Evolutionary conservation across 108 stramenopile genomes (phyloP), one percentile per base, ranked within the genome.

Genomic region (Cylindrotheca closterium): DNA sequence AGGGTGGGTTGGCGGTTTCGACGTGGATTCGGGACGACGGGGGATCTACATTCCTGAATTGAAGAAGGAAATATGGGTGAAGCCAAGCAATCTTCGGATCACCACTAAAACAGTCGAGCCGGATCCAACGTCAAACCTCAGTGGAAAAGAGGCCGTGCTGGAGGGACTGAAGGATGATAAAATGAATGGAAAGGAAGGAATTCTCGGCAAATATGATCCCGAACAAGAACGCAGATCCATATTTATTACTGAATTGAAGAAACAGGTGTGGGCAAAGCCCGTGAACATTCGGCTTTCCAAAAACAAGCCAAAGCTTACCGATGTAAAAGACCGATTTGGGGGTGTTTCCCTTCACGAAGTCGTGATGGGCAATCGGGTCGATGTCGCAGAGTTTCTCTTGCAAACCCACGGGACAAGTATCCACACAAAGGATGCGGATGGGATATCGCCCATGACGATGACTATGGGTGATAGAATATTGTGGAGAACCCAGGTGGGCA

Each of bases 381-480:
- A 79, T 51, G 74, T 71, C 8, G 79, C 74, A n/a, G 31, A 67
- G 28, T 75, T 79, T 57, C 50, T 79, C 21, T 55, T 71, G 18
- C 49, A 65, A 23, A 42, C 7, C 7, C 37, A 42, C 15, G 15
- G 15, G 15, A 42, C 37, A 42, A 10, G 10, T 15, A 42, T 42
- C 15, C 67, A 66, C 22, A 48, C 53, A 18, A 17, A 47, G 17
- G 59, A 52, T 19, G 54, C 29, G 1, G 55, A 74, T 37, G 58
- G 70, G 47, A 60, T 63, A 2, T 51, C 50, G 15, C 37, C 37
- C 37, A 7, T 42, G 10, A 42, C 7, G 37, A 42, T 42, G 37
- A 42, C 37, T 10, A 42, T 42, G 37, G 69, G 65, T 1, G 30
- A 27, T 1, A 45, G 26, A 4, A 18, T 56, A 27, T 15, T 42